Conservation (phyloP, 2,329 filamentous ascomycete species). For the Graphilbum ipis-grandicollis region DNA sequence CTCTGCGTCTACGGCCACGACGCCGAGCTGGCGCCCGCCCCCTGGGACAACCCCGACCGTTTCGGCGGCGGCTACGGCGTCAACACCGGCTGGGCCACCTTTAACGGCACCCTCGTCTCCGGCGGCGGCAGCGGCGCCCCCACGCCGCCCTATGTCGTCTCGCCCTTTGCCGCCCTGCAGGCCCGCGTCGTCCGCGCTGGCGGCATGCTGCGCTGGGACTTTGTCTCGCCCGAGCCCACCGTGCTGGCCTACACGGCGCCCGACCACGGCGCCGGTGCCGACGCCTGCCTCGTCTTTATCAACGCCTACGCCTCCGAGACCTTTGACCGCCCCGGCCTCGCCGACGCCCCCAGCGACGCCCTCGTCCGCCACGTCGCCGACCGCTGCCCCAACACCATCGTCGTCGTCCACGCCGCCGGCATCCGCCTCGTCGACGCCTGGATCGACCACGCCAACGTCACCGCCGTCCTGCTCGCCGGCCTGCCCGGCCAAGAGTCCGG, state of each 20-base stretch:
- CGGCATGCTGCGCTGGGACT: constrained; percentile 42
- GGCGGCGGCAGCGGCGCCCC: constrained; percentile 35
- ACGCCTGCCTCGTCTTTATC: constrained; percentile 49
- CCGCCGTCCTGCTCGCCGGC: constrained; percentile 41
- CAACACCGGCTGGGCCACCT: constrained; percentile 32
- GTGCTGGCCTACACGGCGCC: constrained; percentile 24
- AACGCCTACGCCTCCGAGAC: constrained; percentile 65
- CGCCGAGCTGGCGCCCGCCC: constrained; percentile 29
- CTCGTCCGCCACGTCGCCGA: constrained; percentile 37
- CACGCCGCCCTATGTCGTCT: constrained; percentile 24
- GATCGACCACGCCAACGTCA: constrained; percentile 38
- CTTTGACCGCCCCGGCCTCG: constrained; percentile 46
- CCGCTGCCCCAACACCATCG: constrained; percentile 37
- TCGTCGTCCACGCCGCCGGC: constrained; percentile 50
- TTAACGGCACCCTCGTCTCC: constrained; percentile 32
- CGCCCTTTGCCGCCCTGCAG: constrained; percentile 41
- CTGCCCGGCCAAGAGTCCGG: constrained; percentile 45
- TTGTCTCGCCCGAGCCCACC: constrained; percentile 23
- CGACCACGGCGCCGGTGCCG: constrained; percentile 17
- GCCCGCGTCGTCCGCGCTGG: constrained; percentile 26
- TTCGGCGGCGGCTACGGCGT: constrained; percentile 18
- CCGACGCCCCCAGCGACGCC: constrained; percentile 48
- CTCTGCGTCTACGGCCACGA: constrained; percentile 45
- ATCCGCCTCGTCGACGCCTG: constrained; percentile 41
- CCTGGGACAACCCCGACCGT: constrained; percentile 29